Evolutionary conservation across 1,284 basidiomycete species (phyloP), one percentile per base, ranked within the genome.

Genomic region (Microbotryomycetes sp.): DNA sequence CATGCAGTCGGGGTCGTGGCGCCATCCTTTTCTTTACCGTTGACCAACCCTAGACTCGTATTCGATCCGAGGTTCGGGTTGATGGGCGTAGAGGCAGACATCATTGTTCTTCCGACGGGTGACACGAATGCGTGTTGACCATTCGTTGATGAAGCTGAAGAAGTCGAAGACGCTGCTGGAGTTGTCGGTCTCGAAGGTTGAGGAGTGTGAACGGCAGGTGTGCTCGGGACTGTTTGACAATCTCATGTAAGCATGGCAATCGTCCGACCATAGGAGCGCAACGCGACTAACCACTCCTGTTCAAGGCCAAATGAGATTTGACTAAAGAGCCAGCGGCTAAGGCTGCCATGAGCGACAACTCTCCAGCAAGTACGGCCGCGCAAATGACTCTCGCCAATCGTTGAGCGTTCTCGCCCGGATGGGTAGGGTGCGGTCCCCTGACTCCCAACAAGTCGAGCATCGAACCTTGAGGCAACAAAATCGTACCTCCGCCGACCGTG

Each of bases 401-500:
- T 67, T 89, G 88, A 0, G 92, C 86, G 75, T 97, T 94, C 72
- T 84, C 80, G 2, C 92, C 92, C 0, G 92, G 92, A 11, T 81
- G 78, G 3, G 86, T 86, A 0, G 83, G 80, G 75, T 97, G 87
- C 0, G 92, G 87, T 57, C 92, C 92, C 58, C 82, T 84, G 72
- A 96, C 78, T 50, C 91, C 92, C 62, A 97, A 85, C 85, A 97
- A 84, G 60, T 94, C 89, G 63, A 97, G 83, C 64, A 97, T 86
- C n/a, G 88, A 84, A 52, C 83, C 81, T 75, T 97, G 93, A 0
- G 93, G 91, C 4, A 81, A 82, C 53, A 97, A 85, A 54, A 93
- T 71, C 0, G 94, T 98, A 45, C 94, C 94, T 48, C 94, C 94
- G 45, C 94, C 94, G 45, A 98, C 87, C 26, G 94, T 98, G 52